Conservation (phyloP, 2,329 filamentous ascomycete genomes). For the Ramularia collo-cygni region DNA sequence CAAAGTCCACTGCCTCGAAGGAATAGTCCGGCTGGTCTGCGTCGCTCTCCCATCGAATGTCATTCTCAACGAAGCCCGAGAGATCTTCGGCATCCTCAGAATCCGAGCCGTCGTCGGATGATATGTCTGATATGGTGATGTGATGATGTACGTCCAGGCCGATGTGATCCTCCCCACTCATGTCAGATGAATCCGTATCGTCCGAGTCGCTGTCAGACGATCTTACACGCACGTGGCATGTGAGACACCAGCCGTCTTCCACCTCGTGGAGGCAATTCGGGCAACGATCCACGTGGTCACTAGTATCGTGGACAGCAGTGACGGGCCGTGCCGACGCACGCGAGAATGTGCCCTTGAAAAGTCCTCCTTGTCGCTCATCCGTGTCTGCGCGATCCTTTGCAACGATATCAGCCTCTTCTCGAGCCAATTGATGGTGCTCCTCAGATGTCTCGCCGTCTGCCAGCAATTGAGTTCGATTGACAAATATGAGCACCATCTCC, state of each 20-base stretch:
- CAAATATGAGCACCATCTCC: slow-evolving; percentile 58
- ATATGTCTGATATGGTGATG: too few relatives aligned
- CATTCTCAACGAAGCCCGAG: slow-evolving; percentile 14
- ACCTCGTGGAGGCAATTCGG: slow-evolving; percentile 58
- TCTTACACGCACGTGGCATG: slow-evolving; percentile 48
- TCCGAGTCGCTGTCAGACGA: slow-evolving; percentile 37
- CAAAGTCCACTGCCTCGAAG: slow-evolving; percentile 4
- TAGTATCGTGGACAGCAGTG: slow-evolving; percentile 46
- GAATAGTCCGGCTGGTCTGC: slow-evolving; percentile 14
- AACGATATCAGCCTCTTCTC: slow-evolving; percentile 53
- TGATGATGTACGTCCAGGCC: slow-evolving; percentile 38
- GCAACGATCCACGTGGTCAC: slow-evolving; percentile 57
- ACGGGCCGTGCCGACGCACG: slow-evolving; percentile 21
- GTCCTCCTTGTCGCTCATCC: slow-evolving; percentile 45
- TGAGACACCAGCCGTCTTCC: slow-evolving; percentile 51
- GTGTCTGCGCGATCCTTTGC: slow-evolving; percentile 53
- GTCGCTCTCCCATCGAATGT: slow-evolving; percentile 9
- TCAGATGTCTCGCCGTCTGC: slow-evolving; percentile 57
- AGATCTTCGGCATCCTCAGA: slow-evolving; percentile 13
- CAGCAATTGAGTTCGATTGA: slow-evolving; percentile 52
- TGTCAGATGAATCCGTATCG: not conserved
- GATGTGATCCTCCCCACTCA: slow-evolving; percentile 28
- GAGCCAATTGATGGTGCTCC: slow-evolving; percentile 52
- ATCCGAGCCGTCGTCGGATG: slow-evolving; percentile 9
- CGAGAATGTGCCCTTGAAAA: slow-evolving; percentile 58